These are phyloP conservation scores for Fomitopsis pinicola DNA, from an alignment of 1,284 basidiomycete genomes.

Conservation along the genomic window DNA sequence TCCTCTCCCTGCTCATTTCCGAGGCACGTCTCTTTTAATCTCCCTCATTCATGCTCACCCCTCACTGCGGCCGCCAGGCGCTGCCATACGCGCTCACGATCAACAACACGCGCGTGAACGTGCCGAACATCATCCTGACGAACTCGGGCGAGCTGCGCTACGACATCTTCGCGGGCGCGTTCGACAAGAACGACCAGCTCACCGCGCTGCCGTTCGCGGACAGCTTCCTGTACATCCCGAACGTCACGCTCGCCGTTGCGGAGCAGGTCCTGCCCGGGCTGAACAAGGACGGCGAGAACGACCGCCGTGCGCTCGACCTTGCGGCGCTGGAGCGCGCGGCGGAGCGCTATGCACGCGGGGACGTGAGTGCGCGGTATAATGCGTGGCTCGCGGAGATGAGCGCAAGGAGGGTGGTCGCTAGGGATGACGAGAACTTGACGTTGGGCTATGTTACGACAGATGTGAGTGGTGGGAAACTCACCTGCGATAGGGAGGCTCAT, in stretches of 20 bases:
- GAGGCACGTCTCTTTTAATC: conserved; percentile 33
- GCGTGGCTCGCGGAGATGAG: conserved; percentile 57
- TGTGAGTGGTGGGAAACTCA: conserved; percentile 34
- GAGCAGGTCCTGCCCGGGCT: conserved; percentile 49
- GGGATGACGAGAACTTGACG: conserved; percentile 45
- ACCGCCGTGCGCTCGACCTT: conserved; percentile 23
- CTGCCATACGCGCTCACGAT: conserved; percentile 51
- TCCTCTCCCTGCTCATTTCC: conserved; percentile 58
- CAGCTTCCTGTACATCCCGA: conserved; percentile 54
- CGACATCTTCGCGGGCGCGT: conserved; percentile 64
- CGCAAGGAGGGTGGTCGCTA: conserved; percentile 28
- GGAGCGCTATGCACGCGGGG: conserved; percentile 44
- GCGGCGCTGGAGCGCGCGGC: conserved; percentile 29
- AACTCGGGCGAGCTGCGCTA: conserved; percentile 78
- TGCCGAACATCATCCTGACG: conserved; percentile 66
- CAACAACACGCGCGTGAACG: conserved; percentile 55
- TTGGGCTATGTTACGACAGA: conserved; percentile 74
- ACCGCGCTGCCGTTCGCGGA: conserved; percentile 66
- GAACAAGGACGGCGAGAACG: conserved; percentile 42
- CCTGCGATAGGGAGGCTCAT: background rate
- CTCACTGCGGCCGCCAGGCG: conserved; percentile 30
- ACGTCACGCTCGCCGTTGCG: conserved; percentile 45
- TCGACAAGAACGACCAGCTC: conserved; percentile 78
- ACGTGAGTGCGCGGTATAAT: conserved; percentile 47
- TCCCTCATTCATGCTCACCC: background rate